Conservation (phyloP, 371 early-diverging fungal species). For the Lichtheimia ramosa region DNA sequence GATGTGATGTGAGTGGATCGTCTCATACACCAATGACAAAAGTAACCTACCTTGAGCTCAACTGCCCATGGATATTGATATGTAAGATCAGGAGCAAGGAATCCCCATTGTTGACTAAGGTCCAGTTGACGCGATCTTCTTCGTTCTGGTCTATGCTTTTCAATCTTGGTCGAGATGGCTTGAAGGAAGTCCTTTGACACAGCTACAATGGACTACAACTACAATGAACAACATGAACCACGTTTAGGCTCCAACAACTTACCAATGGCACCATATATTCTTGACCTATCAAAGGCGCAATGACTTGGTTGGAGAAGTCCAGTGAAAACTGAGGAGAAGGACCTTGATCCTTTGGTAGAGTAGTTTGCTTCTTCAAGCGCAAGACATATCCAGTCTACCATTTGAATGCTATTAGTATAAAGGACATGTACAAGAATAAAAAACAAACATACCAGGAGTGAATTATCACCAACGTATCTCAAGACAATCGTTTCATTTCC, state of each 20-base stretch:
- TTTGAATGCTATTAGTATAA: constrained; percentile 6
- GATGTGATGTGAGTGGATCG: neutral
- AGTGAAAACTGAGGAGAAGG: constrained; percentile 16
- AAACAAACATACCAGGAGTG: constrained; percentile 20
- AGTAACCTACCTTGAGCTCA: constrained; percentile 41
- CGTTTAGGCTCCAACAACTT: constrained; percentile 10
- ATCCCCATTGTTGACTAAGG: constrained; percentile 15
- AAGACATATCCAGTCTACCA: constrained; percentile 34
- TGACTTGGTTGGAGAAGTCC: constrained; percentile 24
- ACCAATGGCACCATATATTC: constrained; percentile 38
- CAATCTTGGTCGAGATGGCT: constrained; percentile 19
- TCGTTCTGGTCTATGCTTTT: constrained; percentile 17
- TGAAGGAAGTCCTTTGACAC: constrained; percentile 23
- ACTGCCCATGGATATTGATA: constrained; percentile 22
- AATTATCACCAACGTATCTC: constrained; percentile 28
- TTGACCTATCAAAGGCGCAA: constrained; percentile 37
- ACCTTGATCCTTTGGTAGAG: constrained; percentile 18
- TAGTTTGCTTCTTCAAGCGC: too few species aligned
- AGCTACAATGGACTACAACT: constrained; percentile 21
- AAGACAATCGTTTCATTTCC: constrained; percentile 52
- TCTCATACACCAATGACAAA: neutral
- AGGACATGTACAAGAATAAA: neutral
- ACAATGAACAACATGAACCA: constrained; percentile 22
- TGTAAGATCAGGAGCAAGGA: constrained; percentile 37
- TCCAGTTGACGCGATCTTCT: constrained; percentile 20